A percentile compares a stretch with the other conserved stretches of the same genome.
These are phyloP conservation scores for Fusarium udum DNA, from an alignment of 2,329 filamentous ascomycete species.

Conservation along the genomic window DNA sequence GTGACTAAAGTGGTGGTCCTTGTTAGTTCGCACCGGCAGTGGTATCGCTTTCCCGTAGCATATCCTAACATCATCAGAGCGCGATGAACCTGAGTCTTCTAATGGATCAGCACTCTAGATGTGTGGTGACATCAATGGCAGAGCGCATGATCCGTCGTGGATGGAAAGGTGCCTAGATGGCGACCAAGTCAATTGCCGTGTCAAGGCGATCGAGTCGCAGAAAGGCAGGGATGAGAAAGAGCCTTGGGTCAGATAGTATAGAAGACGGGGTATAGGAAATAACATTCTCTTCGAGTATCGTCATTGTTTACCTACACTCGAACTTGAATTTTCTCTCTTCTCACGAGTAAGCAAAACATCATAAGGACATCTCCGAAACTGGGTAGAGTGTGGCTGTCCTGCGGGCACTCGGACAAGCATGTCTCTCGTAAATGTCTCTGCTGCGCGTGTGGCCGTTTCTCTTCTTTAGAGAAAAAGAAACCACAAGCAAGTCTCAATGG, in stretches of 20 bases:
- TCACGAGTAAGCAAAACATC: background rate
- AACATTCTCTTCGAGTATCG: background rate
- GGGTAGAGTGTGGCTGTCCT: conserved; percentile 5
- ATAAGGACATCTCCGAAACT: background rate
- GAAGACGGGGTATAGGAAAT: background rate
- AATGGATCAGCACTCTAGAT: background rate
- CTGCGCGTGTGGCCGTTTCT: conserved; percentile 7
- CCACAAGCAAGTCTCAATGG: conserved; percentile 1
- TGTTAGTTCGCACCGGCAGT: background rate
- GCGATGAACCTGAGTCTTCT: background rate
- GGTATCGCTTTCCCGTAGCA: background rate
- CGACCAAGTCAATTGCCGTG: background rate
- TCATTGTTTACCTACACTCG: background rate
- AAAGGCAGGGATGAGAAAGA: conserved; percentile 2
- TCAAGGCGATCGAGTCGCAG: conserved; percentile 1
- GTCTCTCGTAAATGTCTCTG: conserved; percentile 10
- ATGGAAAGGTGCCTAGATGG: background rate
- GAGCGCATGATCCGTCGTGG: conserved; percentile 2
- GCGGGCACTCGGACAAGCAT: background rate
- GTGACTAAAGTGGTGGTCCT: conserved; percentile 4
- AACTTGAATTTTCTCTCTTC: background rate
- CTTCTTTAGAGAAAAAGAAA: conserved; percentile 15
- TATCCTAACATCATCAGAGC: background rate
- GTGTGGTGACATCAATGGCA: conserved; percentile 1
- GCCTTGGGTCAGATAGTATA: background rate